These are phyloP conservation scores for Mortierella sp. DNA, from an alignment of 371 early-diverging fungal species.

Conservation along the genomic window DNA sequence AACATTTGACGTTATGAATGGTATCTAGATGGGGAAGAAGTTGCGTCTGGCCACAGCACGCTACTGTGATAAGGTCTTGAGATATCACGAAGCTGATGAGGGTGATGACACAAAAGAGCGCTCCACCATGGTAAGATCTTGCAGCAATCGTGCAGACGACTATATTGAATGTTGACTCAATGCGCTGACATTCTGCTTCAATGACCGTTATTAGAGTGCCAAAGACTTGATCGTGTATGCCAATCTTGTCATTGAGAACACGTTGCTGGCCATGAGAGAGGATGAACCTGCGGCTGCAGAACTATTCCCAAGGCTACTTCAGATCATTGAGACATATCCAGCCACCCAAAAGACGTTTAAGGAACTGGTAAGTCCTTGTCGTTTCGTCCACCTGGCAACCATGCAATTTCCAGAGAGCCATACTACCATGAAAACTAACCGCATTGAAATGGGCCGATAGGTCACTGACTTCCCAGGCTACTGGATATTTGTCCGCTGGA, in stretches of 20 bases:
- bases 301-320: slow-evolving; percentile 75
- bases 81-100: slow-evolving; percentile 35
- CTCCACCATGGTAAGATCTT: slow-evolving; percentile 11
- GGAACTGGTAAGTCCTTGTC: slow-evolving; percentile 23
- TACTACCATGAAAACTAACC: neutral
- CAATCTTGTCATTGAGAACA: slow-evolving; percentile 59
- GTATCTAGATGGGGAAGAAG: slow-evolving; percentile 33
- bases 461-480: slow-evolving; percentile 40
- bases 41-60: slow-evolving; percentile 44
- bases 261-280: slow-evolving; percentile 59
- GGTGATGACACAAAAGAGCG: neutral
- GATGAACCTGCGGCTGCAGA: slow-evolving; percentile 60
- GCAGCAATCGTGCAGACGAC: too few species aligned
- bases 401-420: too few species aligned
- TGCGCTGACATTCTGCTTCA: neutral
- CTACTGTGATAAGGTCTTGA: slow-evolving; percentile 58
- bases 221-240: slow-evolving; percentile 51
- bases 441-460: slow-evolving; percentile 1
- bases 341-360: slow-evolving; percentile 44
- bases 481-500: slow-evolving; percentile 84
- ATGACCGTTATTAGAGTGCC: slow-evolving; percentile 13
- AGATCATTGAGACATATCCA: slow-evolving; percentile 69
- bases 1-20: neutral
- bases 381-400: neutral
- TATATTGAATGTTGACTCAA: too few species aligned